These are phyloP conservation scores for Choanephora cucurbitarum DNA, from an alignment of 371 early-diverging fungal species.

Conservation along the genomic window DNA sequence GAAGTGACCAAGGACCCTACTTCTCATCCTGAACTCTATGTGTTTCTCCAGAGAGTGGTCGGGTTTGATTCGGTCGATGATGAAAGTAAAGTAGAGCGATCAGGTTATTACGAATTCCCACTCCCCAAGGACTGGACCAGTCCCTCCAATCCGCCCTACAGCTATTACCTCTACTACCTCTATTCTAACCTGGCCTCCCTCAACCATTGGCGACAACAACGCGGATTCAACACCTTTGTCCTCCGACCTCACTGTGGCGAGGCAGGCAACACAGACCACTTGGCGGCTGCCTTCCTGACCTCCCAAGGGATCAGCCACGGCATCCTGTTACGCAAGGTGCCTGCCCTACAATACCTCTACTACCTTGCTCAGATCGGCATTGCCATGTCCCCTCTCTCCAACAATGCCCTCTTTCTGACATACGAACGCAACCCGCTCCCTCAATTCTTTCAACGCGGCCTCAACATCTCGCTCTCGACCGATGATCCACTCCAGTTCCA, in stretches of 20 bases:
- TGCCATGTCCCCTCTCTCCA: conserved; percentile 98
- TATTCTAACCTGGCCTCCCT: conserved; percentile 89
- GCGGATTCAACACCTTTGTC: conserved; percentile 92
- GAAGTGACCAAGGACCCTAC: conserved; percentile 89
- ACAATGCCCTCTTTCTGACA: conserved; percentile 96
- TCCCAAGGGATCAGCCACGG: conserved; percentile 95
- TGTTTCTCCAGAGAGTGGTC: conserved; percentile 93
- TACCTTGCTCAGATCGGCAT: conserved; percentile 96
- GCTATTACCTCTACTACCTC: conserved; percentile 96
- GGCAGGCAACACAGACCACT: conserved; percentile 97
- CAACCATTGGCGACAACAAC: conserved; percentile 82
- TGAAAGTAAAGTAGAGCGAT: conserved; percentile 90
- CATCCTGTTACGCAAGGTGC: conserved; percentile 95
- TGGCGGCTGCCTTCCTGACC: conserved; percentile 91
- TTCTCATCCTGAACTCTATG: conserved; percentile 86
- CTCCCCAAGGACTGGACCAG: conserved; percentile 82
- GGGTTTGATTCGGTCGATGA: conserved; percentile 99
- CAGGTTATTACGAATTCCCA: conserved; percentile 84
- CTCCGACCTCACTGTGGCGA: conserved; percentile 98
- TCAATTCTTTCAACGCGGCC: conserved; percentile 92
- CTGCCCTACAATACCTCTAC: conserved; percentile 95
- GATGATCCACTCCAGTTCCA: conserved; percentile 99
- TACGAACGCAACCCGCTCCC: conserved; percentile 97
- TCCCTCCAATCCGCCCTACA: conserved; percentile 91
- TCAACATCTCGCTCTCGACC: conserved; percentile 95